Evolutionary conservation across 2,329 filamentous ascomycete species (phyloP).

Genomic region (Colletotrichum incanum): DNA sequence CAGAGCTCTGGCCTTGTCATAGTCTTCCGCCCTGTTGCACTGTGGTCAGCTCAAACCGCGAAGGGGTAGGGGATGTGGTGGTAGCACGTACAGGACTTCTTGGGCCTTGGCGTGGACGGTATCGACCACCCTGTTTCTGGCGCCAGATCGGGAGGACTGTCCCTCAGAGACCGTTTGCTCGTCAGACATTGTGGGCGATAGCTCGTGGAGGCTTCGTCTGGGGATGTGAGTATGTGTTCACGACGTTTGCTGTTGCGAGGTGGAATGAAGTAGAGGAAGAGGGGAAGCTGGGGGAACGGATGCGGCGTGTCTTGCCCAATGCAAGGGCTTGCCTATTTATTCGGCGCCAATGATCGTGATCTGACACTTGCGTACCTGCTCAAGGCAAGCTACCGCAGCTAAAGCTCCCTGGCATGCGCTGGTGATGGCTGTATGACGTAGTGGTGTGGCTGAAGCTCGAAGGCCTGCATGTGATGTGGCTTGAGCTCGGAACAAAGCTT

Average conservation of each 20-base stretch:
- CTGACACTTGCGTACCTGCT: conserved; percentile 33
- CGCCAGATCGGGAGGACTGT: conserved; percentile 21
- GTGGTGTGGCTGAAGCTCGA: conserved; percentile 23
- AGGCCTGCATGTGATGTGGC: conserved; percentile 20
- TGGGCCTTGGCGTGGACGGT: conserved; percentile 64
- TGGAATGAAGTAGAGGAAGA: not conserved
- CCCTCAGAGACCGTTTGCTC: conserved; percentile 29
- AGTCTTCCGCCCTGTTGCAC: conserved; percentile 75
- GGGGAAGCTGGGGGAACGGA: not conserved
- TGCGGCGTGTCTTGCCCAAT: not conserved
- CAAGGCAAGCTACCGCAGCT: conserved; percentile 22
- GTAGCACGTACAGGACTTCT: conserved; percentile 61
- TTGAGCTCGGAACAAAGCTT: not conserved
- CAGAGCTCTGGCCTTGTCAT: conserved; percentile 74
- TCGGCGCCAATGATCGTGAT: conserved; percentile 36
- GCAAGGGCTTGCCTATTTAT: conserved; percentile 25
- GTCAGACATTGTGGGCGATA: conserved; percentile 28
- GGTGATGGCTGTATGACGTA: conserved; percentile 42
- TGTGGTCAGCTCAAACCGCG: conserved; percentile 34
- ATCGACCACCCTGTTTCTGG: conserved; percentile 51
- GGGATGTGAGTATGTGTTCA: not conserved
- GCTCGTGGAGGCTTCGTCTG: not conserved
- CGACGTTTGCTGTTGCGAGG: not conserved
- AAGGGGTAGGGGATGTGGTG: too few relatives aligned
- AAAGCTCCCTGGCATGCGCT: conserved; percentile 35